Conservation (phyloP, 1,139 yeast species). For the Yamadazyma buinensis region DNA sequence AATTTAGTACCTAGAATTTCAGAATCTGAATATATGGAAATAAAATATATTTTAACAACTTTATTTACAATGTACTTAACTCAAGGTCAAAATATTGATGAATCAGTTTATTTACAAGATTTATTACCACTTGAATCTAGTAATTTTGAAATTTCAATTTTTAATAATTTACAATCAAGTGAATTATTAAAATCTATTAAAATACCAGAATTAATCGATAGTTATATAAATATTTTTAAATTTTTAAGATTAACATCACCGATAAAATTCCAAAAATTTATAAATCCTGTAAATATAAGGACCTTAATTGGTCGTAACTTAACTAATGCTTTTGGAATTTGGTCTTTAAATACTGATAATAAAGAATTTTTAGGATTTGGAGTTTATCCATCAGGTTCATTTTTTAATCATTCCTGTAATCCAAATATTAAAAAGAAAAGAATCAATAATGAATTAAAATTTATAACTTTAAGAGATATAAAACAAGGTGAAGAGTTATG, state of each 20-base stretch:
- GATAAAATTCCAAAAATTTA: conserved; percentile 26
- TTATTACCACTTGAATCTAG: conserved; percentile 10
- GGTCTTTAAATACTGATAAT: conserved; percentile 51
- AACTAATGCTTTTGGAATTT: conserved; percentile 74
- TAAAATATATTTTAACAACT: conserved; percentile 32
- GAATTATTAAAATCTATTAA: conserved; percentile 46
- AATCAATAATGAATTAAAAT: conserved; percentile 18
- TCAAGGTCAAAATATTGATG: not conserved
- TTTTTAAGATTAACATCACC: conserved; percentile 46
- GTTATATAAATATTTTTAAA: conserved; percentile 51
- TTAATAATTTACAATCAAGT: conserved; percentile 50
- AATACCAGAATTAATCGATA: conserved; percentile 49
- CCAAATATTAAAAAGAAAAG: conserved; percentile 43
- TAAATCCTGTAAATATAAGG: conserved; percentile 42
- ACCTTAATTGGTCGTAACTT: conserved; percentile 57
- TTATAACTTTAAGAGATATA: conserved; percentile 28
- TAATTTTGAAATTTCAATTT: conserved; percentile 26
- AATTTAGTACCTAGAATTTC: conserved; percentile 30
- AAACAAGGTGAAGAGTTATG: conserved; percentile 49
- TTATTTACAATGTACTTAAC: conserved; percentile 21
- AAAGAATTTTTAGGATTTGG: conserved; percentile 66
- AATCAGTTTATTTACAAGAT: conserved; percentile 8
- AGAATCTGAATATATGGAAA: conserved; percentile 36
- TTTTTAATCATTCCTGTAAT: conserved; percentile 64
- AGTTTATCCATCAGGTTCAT: conserved; percentile 66